A percentile compares a stretch with the other conserved stretches of the same genome.
Evolutionary conservation across 2,329 filamentous ascomycete species (phyloP).

Genomic region (Colletotrichum sp.): DNA sequence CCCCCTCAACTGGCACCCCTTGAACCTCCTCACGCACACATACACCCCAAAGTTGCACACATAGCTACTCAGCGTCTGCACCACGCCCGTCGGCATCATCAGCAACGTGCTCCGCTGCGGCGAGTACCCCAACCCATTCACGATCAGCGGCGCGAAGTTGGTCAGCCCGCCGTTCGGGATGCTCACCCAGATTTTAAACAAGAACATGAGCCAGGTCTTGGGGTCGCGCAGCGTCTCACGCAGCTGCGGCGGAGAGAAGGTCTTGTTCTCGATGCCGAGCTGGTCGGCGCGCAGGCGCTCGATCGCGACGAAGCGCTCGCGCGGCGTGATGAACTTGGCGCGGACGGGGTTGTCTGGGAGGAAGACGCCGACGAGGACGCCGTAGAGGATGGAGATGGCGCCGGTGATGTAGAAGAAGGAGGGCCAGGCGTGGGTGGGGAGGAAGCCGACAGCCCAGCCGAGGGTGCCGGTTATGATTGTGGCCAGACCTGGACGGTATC

Average conservation of each 20-base stretch:
- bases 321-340: conserved; percentile 50
- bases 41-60: not conserved
- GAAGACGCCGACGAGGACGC: conserved; percentile 56
- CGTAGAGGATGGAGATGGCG: conserved; percentile 46
- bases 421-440: not conserved
- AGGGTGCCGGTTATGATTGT: conserved; percentile 25
- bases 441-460: conserved; percentile 21
- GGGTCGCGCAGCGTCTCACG: not conserved
- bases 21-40: not conserved
- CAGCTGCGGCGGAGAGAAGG: conserved; percentile 30
- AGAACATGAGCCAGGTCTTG: not conserved
- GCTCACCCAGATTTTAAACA: not conserved
- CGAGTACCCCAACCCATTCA: not conserved
- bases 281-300: conserved; percentile 55
- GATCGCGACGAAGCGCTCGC: conserved; percentile 52
- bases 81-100: not conserved
- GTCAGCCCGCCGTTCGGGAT: not conserved
- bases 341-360: conserved; percentile 58
- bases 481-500: not conserved
- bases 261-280: conserved; percentile 58
- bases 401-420: conserved; percentile 30
- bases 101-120: not conserved
- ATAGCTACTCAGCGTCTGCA: not conserved
- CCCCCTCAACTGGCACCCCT: not conserved
- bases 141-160: not conserved